These are phyloP conservation scores for Raffaelea ambrosiae DNA, from an alignment of 2,329 filamentous ascomycete species.

Conservation along the genomic window DNA sequence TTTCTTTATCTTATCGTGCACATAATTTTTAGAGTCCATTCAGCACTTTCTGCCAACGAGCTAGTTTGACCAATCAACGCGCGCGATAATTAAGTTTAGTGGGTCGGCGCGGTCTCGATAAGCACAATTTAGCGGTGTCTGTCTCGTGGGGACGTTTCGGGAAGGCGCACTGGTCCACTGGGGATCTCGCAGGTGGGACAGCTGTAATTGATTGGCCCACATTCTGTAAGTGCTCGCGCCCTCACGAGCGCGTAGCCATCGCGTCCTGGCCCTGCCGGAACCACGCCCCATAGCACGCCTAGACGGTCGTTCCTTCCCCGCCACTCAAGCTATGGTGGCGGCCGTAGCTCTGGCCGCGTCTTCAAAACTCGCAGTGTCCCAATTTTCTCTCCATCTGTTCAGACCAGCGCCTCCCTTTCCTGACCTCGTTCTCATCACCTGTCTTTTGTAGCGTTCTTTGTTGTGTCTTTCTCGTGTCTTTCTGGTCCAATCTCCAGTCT, in stretches of 20 bases:
- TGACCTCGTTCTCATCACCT: too few species aligned
- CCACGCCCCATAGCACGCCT: slow-evolving; percentile 7
- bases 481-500: too few species aligned
- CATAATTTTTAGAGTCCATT: slow-evolving; percentile 1
- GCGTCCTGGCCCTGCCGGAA: slow-evolving; percentile 8
- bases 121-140: too few species aligned
- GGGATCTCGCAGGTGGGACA: background rate
- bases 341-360: slow-evolving; percentile 6
- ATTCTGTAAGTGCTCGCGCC: slow-evolving; percentile 5
- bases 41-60: too few species aligned
- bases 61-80: slow-evolving; percentile 5
- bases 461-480: too few species aligned
- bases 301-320: slow-evolving; percentile 12
- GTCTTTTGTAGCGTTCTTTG: background rate
- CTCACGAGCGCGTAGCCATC: slow-evolving; percentile 8
- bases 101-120: slow-evolving; percentile 4
- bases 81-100: slow-evolving; percentile 2
- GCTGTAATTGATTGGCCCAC: slow-evolving; percentile 7
- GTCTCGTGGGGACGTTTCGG: too few species aligned
- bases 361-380: slow-evolving; percentile 2
- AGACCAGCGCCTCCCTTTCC: too few species aligned
- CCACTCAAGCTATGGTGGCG: slow-evolving; percentile 10
- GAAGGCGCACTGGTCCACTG: too few species aligned
- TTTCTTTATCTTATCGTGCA: too few species aligned
- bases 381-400: background rate